Percentiles rank a stretch among this genome's conserved stretches.
phyloP scores from a whole-genome alignment of 768 basidiomycete species.

The Scleroderma citrinum region DNA sequence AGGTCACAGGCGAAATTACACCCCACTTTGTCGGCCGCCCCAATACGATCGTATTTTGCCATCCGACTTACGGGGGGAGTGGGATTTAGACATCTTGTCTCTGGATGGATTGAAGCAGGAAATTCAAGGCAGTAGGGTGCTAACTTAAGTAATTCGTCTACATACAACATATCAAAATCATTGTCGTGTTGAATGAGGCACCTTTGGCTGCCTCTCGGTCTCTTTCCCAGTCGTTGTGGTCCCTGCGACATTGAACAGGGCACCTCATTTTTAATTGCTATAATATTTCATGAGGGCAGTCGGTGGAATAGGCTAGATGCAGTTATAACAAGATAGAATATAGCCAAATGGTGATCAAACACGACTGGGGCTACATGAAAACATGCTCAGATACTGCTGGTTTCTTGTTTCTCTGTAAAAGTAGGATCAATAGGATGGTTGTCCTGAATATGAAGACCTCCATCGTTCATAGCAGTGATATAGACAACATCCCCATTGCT shows the following conservation, averaged over 20 bases:
- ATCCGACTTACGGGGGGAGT: constrained; percentile 19
- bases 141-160: too few species aligned
- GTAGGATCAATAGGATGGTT: constrained; percentile 50
- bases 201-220: too few species aligned
- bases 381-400: neutral
- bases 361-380: neutral
- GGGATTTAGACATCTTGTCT: constrained; percentile 32
- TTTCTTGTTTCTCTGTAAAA: neutral
- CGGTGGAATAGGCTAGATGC: too few species aligned
- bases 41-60: constrained; percentile 12
- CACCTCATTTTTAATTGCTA: too few species aligned
- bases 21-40: constrained; percentile 19
- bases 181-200: too few species aligned
- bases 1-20: constrained; percentile 17
- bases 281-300: too few species aligned
- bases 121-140: too few species aligned
- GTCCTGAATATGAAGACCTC: constrained; percentile 49
- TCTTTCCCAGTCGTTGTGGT: too few species aligned
- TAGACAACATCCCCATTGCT: constrained; percentile 62
- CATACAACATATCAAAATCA: too few species aligned
- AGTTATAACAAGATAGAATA: too few species aligned
- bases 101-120: constrained; percentile 28
- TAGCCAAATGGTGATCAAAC: too few species aligned
- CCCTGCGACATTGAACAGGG: too few species aligned
- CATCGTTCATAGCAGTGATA: constrained; percentile 43